Base-by-base conservation (phyloP, 2,329 filamentous ascomycete genomes). In the Sclerotinia sclerotiorum region DNA sequence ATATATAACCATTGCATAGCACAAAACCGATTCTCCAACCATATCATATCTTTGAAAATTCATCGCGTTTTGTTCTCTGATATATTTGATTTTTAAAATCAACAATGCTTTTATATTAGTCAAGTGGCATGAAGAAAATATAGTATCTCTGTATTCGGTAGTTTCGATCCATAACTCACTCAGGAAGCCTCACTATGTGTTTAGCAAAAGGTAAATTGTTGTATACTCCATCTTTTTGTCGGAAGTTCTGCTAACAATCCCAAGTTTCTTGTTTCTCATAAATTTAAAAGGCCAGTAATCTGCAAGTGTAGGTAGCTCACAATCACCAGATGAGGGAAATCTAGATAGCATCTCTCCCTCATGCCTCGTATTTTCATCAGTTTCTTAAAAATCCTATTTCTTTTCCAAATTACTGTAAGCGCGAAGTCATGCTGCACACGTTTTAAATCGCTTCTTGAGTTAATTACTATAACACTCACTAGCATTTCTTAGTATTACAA, bases 1-100 rank as follows among this genome's bases (percentile, higher is more conserved):
- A 2, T 57, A 39, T 57, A 57, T 24, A 3, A 2, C n/a, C 6
- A 27, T 1, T 1, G 1, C 2, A 0, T 0, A 1, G 15, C 0
- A 32, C 15, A 54, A 19, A 21, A 29, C 10, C 6, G 35, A 35
- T 35, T 35, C 35, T 35, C 32, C 32, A 32, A 3, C 29, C 29
- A 35, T 1, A 35, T 35, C 32, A 35, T 1, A 35, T 35, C 32
- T 35, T 8, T 5, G 5, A 35, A 6, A 35, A 35, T 35, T 35
- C 32, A 35, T 5, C 3, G 39, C n/a, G n/a, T n/a, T 42, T 42
- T 42, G 29, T 29, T 55, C 4, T 35, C 21, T 2, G 3, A 32
- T 21, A 13, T 32, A 1, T 29, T 32, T 51, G 6, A 1, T 32
- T 35, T 21, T 21, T 8, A 8, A 10, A 21, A 2, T 2, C 4